These are phyloP conservation scores for Sideroxylon spinosum DNA, from an alignment of 179 eudicot genomes.

Conservation along the genomic window DNA sequence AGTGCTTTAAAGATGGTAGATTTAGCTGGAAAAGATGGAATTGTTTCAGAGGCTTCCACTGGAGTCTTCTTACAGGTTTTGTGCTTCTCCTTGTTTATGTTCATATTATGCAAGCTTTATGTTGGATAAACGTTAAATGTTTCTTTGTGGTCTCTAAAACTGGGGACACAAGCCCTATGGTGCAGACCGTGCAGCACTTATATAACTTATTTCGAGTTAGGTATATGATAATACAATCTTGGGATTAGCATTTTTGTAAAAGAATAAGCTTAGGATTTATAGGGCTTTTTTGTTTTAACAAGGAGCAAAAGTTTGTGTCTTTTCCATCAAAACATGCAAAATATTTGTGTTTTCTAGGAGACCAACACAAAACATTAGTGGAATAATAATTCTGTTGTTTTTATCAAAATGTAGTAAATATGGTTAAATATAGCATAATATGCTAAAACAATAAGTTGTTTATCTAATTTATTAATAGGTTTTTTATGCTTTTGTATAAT, in stretches of 20 bases:
- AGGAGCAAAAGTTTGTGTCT: too few relatives aligned
- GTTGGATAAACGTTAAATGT: neutral
- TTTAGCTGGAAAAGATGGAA: conserved; percentile 75
- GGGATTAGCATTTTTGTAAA: neutral
- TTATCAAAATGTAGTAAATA: too few relatives aligned
- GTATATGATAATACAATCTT: neutral
- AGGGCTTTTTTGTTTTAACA: neutral
- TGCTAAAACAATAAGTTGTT: too few relatives aligned
- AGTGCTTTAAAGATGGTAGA: conserved; percentile 54
- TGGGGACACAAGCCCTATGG: neutral
- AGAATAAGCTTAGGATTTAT: neutral
- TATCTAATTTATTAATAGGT: too few relatives aligned
- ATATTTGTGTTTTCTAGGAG: too few relatives aligned
- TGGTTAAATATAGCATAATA: too few relatives aligned
- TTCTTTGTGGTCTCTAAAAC: neutral
- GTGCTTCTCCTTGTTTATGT: neutral
- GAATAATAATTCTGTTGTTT: too few relatives aligned
- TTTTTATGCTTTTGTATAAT: too few relatives aligned
- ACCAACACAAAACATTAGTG: too few relatives aligned
- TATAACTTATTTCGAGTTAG: neutral
- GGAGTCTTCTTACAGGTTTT: conserved; percentile 90
- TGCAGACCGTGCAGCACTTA: neutral
- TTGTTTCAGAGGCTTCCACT: conserved; percentile 68
- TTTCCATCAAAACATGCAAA: too few relatives aligned
- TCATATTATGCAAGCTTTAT: neutral